Conservation (phyloP, 371 early-diverging fungal species). For the Mortierella sp. region DNA sequence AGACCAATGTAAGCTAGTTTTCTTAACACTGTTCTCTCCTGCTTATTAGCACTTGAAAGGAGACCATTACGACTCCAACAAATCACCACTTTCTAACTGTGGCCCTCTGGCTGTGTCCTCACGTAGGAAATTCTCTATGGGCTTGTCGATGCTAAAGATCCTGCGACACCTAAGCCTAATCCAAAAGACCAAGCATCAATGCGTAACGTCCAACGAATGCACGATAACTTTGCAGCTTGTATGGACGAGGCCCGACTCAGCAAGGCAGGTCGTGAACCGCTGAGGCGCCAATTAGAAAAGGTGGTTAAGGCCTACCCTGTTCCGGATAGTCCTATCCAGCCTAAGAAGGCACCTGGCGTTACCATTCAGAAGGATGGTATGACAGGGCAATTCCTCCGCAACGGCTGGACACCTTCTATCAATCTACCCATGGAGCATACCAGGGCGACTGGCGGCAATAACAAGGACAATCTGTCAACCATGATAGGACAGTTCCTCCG, state of each 20-base stretch:
- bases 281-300: conserved; percentile 49
- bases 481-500: conserved; percentile 16
- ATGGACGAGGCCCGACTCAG: conserved; percentile 62
- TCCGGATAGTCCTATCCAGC: background rate
- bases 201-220: conserved; percentile 61
- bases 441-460: too few relatives aligned
- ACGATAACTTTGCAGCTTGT: conserved; percentile 60
- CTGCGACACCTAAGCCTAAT: conserved; percentile 25
- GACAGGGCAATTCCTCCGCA: too few relatives aligned
- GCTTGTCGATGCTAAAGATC: conserved; percentile 7
- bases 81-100: too few relatives aligned
- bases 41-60: too few relatives aligned
- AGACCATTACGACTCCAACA: background rate
- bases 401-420: too few relatives aligned
- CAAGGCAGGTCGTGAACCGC: conserved; percentile 57
- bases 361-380: too few relatives aligned
- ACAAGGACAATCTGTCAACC: conserved; percentile 14
- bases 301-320: conserved; percentile 42
- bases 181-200: conserved; percentile 47
- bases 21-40: background rate
- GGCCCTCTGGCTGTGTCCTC: background rate
- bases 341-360: background rate
- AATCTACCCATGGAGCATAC: too few relatives aligned
- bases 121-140: conserved; percentile 43
- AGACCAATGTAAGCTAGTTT: conserved; percentile 3